Evolutionary conservation across 2,329 filamentous ascomycete genomes (phyloP).

Genomic region (Sclerotinia trifoliorum): DNA sequence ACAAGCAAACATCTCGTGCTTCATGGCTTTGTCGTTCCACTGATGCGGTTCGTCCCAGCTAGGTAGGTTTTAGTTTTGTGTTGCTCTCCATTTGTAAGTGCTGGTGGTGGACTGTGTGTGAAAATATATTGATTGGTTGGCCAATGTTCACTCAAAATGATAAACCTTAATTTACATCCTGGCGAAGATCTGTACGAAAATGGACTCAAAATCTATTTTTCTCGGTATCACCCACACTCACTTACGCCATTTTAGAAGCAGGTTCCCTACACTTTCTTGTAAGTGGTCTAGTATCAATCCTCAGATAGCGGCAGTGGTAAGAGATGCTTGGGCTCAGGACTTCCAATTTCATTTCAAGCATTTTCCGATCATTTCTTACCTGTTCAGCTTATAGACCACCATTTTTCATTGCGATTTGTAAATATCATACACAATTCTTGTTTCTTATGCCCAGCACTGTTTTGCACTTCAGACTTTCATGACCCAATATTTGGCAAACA

Average conservation of each 20-base stretch:
- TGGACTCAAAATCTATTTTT: background rate
- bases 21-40: background rate
- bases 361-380: background rate
- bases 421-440: background rate
- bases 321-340: background rate
- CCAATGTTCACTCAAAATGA: background rate
- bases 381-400: background rate
- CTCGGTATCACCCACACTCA: background rate
- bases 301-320: constrained; percentile 7
- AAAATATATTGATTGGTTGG: background rate
- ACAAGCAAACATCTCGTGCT: background rate
- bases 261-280: background rate
- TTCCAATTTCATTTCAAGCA: background rate
- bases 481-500: background rate
- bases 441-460: background rate
- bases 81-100: background rate
- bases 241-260: constrained; percentile 7
- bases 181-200: constrained; percentile 10
- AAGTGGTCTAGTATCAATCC: background rate
- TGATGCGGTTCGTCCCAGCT: background rate
- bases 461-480: background rate
- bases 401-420: background rate
- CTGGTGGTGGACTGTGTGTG: background rate
- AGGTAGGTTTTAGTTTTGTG: background rate
- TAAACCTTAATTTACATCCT: constrained; percentile 6